Conservation (phyloP, 108 stramenopile species). For the Cyclotella atomus region DNA sequence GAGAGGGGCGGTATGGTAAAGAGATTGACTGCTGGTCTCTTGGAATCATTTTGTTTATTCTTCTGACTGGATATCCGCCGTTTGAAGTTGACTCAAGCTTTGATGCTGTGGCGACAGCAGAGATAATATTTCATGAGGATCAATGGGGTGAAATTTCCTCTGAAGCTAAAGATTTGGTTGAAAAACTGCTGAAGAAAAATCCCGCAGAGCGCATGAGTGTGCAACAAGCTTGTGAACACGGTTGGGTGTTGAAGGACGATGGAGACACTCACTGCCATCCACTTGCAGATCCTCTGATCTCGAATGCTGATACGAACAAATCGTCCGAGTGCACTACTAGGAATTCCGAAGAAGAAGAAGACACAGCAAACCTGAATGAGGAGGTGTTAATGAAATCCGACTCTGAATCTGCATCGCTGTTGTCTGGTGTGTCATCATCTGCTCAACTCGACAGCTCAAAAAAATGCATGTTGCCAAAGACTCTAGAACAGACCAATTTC, state of each 20-base stretch:
- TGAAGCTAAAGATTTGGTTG: slow-evolving; percentile 76
- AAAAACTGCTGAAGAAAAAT: slow-evolving; percentile 61
- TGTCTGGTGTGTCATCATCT: too few relatives aligned
- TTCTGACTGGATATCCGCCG: neutral
- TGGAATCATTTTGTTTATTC: slow-evolving; percentile 70
- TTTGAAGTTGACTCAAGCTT: slow-evolving; percentile 65
- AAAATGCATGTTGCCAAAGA: too few relatives aligned
- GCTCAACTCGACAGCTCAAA: too few relatives aligned
- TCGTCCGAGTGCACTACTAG: too few relatives aligned
- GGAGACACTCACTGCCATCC: slow-evolving; percentile 89
- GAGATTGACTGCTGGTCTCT: slow-evolving; percentile 87
- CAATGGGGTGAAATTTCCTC: slow-evolving; percentile 59
- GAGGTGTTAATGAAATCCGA: too few relatives aligned
- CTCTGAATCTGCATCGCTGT: too few relatives aligned
- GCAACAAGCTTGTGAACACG: slow-evolving; percentile 74
- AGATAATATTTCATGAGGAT: slow-evolving; percentile 55
- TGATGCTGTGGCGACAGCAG: slow-evolving; percentile 53
- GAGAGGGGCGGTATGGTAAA: slow-evolving; percentile 84
- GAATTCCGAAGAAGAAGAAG: too few relatives aligned
- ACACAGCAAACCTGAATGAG: too few relatives aligned
- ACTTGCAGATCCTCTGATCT: slow-evolving; percentile 69
- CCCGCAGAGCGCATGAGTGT: slow-evolving; percentile 71
- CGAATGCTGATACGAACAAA: too few relatives aligned
- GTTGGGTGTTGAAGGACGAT: slow-evolving; percentile 84
- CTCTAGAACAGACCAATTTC: too few relatives aligned